Conservation (phyloP, 169 alveolate species). For the Eimeria sp. region DNA sequence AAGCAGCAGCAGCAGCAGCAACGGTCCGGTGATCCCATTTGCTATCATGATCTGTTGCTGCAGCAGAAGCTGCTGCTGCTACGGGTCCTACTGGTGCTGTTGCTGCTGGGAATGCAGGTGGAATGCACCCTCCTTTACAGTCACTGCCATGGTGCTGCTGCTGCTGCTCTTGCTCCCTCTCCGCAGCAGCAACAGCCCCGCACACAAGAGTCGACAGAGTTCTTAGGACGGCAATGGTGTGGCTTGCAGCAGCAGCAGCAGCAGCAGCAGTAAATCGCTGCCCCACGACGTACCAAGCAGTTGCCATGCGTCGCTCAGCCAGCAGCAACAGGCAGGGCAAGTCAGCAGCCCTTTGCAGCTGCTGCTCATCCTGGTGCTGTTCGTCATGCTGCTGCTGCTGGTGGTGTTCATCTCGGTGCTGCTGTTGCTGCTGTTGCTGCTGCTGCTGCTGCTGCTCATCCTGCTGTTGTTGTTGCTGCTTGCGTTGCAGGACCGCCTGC, state of each 20-base stretch:
- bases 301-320: conserved; percentile 50
- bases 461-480: not conserved
- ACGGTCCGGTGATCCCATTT: not conserved
- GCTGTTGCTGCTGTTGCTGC: not conserved
- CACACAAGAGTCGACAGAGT: not conserved
- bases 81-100: not conserved
- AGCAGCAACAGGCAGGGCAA: conserved; percentile 30
- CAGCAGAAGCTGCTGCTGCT: too few species aligned
- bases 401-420: not conserved
- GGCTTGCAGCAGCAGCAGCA: conserved; percentile 37
- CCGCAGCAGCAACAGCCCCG: not conserved
- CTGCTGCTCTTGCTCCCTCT: not conserved
- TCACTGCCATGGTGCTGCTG: conserved; percentile 5
- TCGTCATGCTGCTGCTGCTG: not conserved
- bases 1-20: conserved; percentile 3
- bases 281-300: conserved; percentile 4
- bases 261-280: not conserved
- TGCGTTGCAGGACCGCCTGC: not conserved
- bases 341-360: not conserved
- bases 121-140: not conserved
- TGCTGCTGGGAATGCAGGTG: not conserved
- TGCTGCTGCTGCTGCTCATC: not conserved
- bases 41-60: not conserved
- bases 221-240: not conserved
- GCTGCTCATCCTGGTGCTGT: not conserved